These are phyloP conservation scores for Rhodamnia rubescens DNA, from an alignment of 345 rosid species.

Conservation along the genomic window DNA sequence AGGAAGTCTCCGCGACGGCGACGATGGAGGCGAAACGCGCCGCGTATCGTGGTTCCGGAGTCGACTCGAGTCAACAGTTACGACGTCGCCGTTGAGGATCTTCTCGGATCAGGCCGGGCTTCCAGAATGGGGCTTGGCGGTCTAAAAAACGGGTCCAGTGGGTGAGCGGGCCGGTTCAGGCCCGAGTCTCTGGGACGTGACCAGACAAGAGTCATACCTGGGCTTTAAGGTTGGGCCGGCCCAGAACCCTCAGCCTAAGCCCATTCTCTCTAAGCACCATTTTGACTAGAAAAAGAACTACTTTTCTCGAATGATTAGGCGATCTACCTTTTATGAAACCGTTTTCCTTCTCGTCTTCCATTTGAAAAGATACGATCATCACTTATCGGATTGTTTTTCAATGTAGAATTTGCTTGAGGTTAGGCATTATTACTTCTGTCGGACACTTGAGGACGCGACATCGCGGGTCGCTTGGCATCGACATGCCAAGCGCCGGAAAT, in stretches of 20 bases:
- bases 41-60: neutral
- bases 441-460: neutral
- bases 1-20: too few relatives aligned
- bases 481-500: neutral
- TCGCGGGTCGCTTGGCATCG: fast-evolving
- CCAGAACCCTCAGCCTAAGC: neutral
- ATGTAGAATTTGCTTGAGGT: neutral
- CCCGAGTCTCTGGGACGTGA: neutral
- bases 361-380: too few relatives aligned
- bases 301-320: neutral
- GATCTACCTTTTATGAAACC: too few relatives aligned
- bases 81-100: neutral
- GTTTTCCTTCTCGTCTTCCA: too few relatives aligned
- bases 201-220: neutral
- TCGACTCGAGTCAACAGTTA: neutral
- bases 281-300: neutral
- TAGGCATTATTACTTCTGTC: neutral
- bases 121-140: neutral
- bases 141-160: neutral
- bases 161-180: neutral
- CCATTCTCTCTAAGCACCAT: neutral
- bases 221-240: neutral
- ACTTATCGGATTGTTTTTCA: neutral
- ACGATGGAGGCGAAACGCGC: neutral
- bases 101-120: neutral